phyloP scores from a whole-genome alignment of 306 rosid species.

The Trichosanthes truncata region DNA sequence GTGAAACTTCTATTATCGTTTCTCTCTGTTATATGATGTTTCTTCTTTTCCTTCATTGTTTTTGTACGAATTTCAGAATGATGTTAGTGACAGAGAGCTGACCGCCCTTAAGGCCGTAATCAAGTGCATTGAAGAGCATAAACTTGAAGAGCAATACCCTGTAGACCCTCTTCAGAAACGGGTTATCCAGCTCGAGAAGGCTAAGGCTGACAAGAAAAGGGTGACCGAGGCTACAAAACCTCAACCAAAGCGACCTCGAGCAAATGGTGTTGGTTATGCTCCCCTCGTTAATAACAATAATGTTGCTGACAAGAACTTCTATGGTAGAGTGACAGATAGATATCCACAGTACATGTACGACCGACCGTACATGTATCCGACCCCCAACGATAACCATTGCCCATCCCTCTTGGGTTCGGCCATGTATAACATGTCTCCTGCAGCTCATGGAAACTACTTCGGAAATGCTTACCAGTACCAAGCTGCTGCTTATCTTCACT shows the following conservation, averaged over 20 bases:
- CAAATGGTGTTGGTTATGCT: slow-evolving; percentile 53
- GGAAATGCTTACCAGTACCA: slow-evolving; percentile 91
- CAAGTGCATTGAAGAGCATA: slow-evolving; percentile 87
- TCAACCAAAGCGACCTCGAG: slow-evolving; percentile 96
- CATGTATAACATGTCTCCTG: slow-evolving; percentile 60
- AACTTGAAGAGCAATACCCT: slow-evolving; percentile 78
- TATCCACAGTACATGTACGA: slow-evolving; percentile 71
- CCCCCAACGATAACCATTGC: slow-evolving; percentile 65
- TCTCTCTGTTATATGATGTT: background rate
- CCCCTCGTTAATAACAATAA: slow-evolving; percentile 46
- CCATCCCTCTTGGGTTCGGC: slow-evolving; percentile 55
- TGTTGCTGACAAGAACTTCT: slow-evolving; percentile 55
- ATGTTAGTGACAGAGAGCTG: slow-evolving; percentile 82
- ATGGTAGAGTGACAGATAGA: slow-evolving; percentile 81
- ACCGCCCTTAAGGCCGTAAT: slow-evolving; percentile 71
- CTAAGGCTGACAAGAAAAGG: slow-evolving; percentile 92
- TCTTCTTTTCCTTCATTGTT: background rate
- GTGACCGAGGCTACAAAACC: slow-evolving; percentile 83
- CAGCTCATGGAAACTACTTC: slow-evolving; percentile 71
- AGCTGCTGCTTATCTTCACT: slow-evolving; percentile 85
- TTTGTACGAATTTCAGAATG: slow-evolving; percentile 44
- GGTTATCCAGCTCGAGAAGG: slow-evolving; percentile 67
- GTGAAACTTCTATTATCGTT: background rate
- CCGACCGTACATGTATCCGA: slow-evolving; percentile 59
- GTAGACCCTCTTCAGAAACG: slow-evolving; percentile 77